Percentiles rank a stretch among this genome's conserved stretches.
Conservation (phyloP, 768 basidiomycete species). For the Russula abietina region DNA sequence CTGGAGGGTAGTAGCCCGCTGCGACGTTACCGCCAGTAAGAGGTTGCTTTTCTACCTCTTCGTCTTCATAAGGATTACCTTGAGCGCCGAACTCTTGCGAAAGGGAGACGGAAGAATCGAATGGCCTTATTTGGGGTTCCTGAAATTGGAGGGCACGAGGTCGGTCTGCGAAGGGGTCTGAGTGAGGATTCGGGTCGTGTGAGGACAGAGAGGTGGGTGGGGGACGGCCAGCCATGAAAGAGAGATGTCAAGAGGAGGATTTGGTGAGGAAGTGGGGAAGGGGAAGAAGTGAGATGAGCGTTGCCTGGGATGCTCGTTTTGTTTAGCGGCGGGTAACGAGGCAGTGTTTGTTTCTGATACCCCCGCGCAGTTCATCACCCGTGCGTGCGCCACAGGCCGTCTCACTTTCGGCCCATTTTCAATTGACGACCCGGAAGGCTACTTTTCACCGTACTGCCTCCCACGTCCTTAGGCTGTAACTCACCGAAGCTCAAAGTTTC, state of each 20-base stretch:
- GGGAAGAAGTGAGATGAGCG: background rate
- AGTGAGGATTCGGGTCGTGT: slow-evolving; percentile 38
- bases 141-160: slow-evolving; percentile 56
- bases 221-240: slow-evolving; percentile 29
- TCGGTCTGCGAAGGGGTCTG: slow-evolving; percentile 71
- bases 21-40: slow-evolving; percentile 55
- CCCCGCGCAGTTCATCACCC: background rate
- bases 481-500: background rate
- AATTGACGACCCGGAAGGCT: background rate
- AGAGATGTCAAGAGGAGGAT: background rate
- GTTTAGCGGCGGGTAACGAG: slow-evolving; percentile 23
- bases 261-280: background rate
- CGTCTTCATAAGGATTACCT: slow-evolving; percentile 47
- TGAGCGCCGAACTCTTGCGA: slow-evolving; percentile 43
- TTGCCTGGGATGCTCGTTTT: slow-evolving; percentile 15
- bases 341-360: slow-evolving; percentile 16
- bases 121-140: slow-evolving; percentile 51
- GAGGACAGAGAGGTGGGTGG: slow-evolving; percentile 30
- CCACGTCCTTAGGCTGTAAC: background rate
- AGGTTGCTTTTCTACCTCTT: slow-evolving; percentile 74
- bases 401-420: background rate
- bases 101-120: slow-evolving; percentile 53
- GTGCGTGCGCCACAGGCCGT: background rate
- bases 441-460: background rate
- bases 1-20: slow-evolving; percentile 69